Base-by-base conservation (phyloP, 208 protist genomes). In the Zelonia costaricensis region DNA sequence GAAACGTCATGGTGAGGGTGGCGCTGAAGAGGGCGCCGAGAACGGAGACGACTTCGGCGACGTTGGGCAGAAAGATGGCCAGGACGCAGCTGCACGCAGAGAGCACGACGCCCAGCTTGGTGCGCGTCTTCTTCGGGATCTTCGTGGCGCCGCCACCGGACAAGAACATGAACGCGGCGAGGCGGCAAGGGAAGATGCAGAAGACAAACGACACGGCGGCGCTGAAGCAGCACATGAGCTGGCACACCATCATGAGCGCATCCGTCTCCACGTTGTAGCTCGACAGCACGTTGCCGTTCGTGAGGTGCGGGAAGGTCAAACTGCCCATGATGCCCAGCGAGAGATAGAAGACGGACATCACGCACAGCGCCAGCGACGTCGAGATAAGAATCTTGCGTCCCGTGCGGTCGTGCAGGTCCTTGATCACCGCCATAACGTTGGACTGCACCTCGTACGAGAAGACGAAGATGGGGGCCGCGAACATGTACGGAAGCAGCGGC, bases 381-480 rank as follows among this genome's bases (percentile, higher is more conserved):
- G 73, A 84, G 10, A 79, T n/a, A 23, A 89, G 75, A 39, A 92
- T 78, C 46, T 78, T 76, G 49, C 55, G 69, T 38, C 82, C 82
- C 10, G 82, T 84, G 30, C 78, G 70, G 59, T 92, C 77, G 62
- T 89, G 77, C 43, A 90, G 61, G 27, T 92, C 82, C 69, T 90
- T 90, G 55, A 92, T 90, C 8, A 92, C 80, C 0, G 62, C 82
- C 86, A 92, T 92, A 7, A 88, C 80, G 55, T 92, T 92, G 18
- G 86, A 88, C 69, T 90, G 82, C 62, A 88, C 80, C 62, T 92
- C 80, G 57, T 90, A 92, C 7, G 80, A 90, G 57, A 92, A 92
- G 36, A 92, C 67, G 58, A 87, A 92, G 45, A 92, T 88, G 33
- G 82, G 80, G 15, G 70, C 77, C 12, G 71, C 69, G 49, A 90